These are phyloP conservation scores for Cryphonectria carpinicola DNA, from an alignment of 2,329 filamentous ascomycete genomes.

Conservation along the genomic window DNA sequence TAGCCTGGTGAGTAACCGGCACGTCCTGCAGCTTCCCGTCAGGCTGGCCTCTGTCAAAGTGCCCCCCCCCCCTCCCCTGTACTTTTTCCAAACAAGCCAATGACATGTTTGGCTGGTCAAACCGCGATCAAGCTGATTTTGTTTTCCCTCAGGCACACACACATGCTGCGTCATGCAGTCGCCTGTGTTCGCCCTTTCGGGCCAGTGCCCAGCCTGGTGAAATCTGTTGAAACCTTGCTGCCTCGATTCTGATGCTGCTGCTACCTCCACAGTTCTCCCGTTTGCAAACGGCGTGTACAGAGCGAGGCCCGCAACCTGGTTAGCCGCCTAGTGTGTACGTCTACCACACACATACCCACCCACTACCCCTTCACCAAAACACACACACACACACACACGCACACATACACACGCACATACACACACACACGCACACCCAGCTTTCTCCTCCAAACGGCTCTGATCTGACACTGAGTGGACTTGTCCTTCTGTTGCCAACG, in stretches of 20 bases:
- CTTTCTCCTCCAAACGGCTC: not conserved
- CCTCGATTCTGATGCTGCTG: constrained; percentile 38
- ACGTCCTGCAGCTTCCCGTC: constrained; percentile 53
- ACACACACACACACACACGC: not conserved
- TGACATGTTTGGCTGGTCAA: constrained; percentile 46
- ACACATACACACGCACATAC: not conserved
- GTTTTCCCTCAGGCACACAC: constrained; percentile 39
- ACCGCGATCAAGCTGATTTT: constrained; percentile 48
- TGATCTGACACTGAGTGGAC: constrained; percentile 10
- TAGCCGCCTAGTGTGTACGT: constrained; percentile 22
- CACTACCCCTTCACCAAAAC: not conserved
- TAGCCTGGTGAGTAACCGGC: constrained; percentile 45
- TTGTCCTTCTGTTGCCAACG: constrained; percentile 17
- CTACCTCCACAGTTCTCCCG: constrained; percentile 15
- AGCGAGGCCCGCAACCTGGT: not conserved
- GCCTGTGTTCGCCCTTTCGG: constrained; percentile 46
- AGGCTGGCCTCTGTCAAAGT: constrained; percentile 46
- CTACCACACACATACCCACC: not conserved
- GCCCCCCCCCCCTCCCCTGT: constrained; percentile 35
- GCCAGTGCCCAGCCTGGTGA: constrained; percentile 40
- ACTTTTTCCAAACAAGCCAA: constrained; percentile 44
- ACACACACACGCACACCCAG: not conserved
- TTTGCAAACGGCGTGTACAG: constrained; percentile 10
- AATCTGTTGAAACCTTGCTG: constrained; percentile 45
- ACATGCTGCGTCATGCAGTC: constrained; percentile 45